These are phyloP conservation scores for Phlebopus sp. DNA, from an alignment of 1,284 basidiomycete species.

Conservation along the genomic window DNA sequence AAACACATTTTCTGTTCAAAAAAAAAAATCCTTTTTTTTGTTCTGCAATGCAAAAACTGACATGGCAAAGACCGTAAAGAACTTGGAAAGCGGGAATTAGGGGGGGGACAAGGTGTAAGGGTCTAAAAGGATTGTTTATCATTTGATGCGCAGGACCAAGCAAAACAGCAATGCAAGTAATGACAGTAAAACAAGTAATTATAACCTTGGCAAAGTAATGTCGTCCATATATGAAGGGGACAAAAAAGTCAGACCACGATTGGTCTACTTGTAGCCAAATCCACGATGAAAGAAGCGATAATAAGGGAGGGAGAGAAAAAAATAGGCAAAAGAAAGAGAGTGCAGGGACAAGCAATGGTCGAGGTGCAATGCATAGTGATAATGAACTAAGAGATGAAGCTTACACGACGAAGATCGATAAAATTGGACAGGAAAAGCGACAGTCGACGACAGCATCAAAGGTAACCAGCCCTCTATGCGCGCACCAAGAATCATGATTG, in stretches of 20 bases:
- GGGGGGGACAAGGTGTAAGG: too few relatives aligned
- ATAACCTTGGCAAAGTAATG: slow-evolving; percentile 23
- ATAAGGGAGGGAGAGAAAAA: slow-evolving; percentile 3
- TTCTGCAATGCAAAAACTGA: slow-evolving; percentile 3
- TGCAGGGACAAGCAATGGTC: slow-evolving; percentile 17
- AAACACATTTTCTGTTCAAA: neutral
- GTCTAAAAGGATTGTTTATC: slow-evolving; percentile 16
- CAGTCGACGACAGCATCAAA: slow-evolving; percentile 10
- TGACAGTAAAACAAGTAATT: slow-evolving; percentile 27
- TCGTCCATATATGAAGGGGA: slow-evolving; percentile 23
- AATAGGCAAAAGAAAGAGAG: slow-evolving; percentile 4
- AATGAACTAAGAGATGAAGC: slow-evolving; percentile 19
- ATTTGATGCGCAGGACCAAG: slow-evolving; percentile 22
- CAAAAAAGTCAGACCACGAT: slow-evolving; percentile 14
- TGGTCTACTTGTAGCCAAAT: slow-evolving; percentile 23
- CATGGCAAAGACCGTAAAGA: slow-evolving; percentile 3
- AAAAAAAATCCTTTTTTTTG: slow-evolving; percentile 1
- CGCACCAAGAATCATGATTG: slow-evolving; percentile 13
- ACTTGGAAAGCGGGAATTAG: slow-evolving; percentile 23
- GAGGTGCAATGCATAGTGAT: slow-evolving; percentile 30
- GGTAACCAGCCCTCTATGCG: slow-evolving; percentile 26
- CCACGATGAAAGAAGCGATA: slow-evolving; percentile 12
- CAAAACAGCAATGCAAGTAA: slow-evolving; percentile 33
- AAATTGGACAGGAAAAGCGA: slow-evolving; percentile 8
- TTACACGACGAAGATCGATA: slow-evolving; percentile 20